A percentile compares a stretch with the other conserved stretches of the same genome.
These are phyloP conservation scores for Phascolomyces articulosus DNA, from an alignment of 371 early-diverging fungal genomes.

Conservation along the genomic window DNA sequence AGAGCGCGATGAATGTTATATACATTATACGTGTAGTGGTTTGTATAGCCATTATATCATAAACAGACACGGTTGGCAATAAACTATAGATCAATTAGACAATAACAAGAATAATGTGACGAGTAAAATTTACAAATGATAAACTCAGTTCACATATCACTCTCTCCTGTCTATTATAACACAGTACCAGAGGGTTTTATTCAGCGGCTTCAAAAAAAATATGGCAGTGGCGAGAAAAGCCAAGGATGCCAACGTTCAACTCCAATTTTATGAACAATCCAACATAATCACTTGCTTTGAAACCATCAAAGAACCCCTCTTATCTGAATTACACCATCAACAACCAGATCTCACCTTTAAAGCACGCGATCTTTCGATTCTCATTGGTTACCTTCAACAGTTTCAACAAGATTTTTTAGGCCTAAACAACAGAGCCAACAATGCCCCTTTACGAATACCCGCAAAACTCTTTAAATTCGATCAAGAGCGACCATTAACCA, in stretches of 20 bases:
- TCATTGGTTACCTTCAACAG: constrained; percentile 60
- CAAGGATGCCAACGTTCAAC: constrained; percentile 43
- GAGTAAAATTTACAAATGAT: too few relatives aligned
- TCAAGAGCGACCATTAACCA: constrained; percentile 19
- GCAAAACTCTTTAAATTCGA: constrained; percentile 61
- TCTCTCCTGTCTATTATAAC: too few relatives aligned
- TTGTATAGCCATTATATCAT: too few relatives aligned
- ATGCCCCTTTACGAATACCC: constrained; percentile 58
- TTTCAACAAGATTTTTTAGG: constrained; percentile 71
- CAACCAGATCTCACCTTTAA: constrained; percentile 38
- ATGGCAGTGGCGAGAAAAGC: constrained; percentile 30
- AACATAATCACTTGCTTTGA: constrained; percentile 51
- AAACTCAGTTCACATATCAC: too few relatives aligned
- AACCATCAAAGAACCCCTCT: constrained; percentile 34
- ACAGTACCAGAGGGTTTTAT: too few relatives aligned
- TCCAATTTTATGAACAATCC: constrained; percentile 41
- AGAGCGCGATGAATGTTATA: too few relatives aligned
- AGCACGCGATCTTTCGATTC: constrained; percentile 58
- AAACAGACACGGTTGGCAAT: too few relatives aligned
- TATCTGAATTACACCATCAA: constrained; percentile 43
- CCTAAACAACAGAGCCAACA: constrained; percentile 24
- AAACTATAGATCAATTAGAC: too few relatives aligned
- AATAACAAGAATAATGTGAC: too few relatives aligned
- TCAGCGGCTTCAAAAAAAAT: constrained; percentile 7
- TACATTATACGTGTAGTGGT: too few relatives aligned